Base-by-base conservation (phyloP, 805 yeast species). In the Metschnikowia similis region DNA sequence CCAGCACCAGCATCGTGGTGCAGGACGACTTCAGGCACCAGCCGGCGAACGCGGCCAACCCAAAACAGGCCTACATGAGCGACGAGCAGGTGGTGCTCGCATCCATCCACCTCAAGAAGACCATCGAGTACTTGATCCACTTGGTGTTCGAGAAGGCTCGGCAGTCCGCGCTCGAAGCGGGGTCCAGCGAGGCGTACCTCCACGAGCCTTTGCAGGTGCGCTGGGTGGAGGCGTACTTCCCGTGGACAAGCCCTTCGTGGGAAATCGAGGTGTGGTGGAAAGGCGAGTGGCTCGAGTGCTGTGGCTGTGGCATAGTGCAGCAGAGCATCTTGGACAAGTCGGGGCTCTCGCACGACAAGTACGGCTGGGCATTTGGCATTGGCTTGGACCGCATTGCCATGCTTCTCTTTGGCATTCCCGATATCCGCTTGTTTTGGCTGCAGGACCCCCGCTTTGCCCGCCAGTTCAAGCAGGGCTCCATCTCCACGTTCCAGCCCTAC, bases 221-320 rank as follows among this genome's bases (percentile, higher is more conserved):
- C 58, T 94, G 99, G 99, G 86, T 90, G 32, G 95, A 89, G 61
- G 96, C 94, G 0, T 89, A 84, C 61, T 94, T 94, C 72, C 99
- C 99, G 3, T 94, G 98, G 97, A 94, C 99, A 2, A 83, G 96
- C 1, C 99, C 99, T 3, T 87, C 96, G 39, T 94, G 96, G 95
- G 97, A 94, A 63, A 89, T 95, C 57, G 99, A 94, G 69, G 96
- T 94, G 4, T 90, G 95, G 91, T 94, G 98, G 97, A 88, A 90
- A 64, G 96, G 94, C 47, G 96, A 91, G 58, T 94, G 99, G 99
- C 75, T 94, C 34, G 99, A 94, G 70, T 84, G 96, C 65, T 89
- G 96, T 62, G 99, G 99, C 0, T 89, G 96, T 69, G 99, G 99
- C 27, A 77, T 92, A 35, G 96, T 90, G 7, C 83, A 82, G 56